Conservation (phyloP, 768 basidiomycete genomes). For the Cytidiella melzeri region DNA sequence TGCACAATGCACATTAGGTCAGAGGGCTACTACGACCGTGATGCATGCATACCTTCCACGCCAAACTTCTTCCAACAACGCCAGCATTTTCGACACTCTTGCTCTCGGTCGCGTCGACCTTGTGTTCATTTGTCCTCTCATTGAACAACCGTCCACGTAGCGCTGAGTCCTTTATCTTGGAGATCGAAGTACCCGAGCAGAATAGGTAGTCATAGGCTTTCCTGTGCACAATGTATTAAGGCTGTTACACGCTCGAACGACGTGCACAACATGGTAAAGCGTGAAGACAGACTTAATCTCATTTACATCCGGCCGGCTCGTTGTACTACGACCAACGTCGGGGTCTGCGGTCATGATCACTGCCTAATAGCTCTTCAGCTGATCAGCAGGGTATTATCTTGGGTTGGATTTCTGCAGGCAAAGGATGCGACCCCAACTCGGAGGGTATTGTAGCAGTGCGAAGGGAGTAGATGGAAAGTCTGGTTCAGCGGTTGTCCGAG, state of each 20-base stretch:
- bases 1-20: constrained; percentile 20
- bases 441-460: too few relatives aligned
- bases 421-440: too few relatives aligned
- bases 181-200: constrained; percentile 45
- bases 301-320: constrained; percentile 20
- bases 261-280: constrained; percentile 18
- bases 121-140: constrained; percentile 7
- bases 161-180: constrained; percentile 63
- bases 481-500: too few relatives aligned
- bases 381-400: too few relatives aligned
- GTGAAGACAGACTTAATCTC: constrained; percentile 29
- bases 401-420: too few relatives aligned
- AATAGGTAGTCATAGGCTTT: constrained; percentile 41
- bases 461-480: too few relatives aligned
- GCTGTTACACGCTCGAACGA: constrained; percentile 21
- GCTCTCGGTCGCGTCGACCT: neutral
- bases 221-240: constrained; percentile 25
- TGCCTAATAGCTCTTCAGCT: too few relatives aligned
- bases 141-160: constrained; percentile 54
- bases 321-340: neutral
- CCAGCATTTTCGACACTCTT: constrained; percentile 31
- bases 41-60: constrained; percentile 65
- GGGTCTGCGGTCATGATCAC: neutral
- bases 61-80: constrained; percentile 70
- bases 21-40: neutral